Percentiles rank a stretch among this genome's conserved stretches.
phyloP scores from a whole-genome alignment of 164 flowering plant genomes.

The Dillenia suffruticosa region DNA sequence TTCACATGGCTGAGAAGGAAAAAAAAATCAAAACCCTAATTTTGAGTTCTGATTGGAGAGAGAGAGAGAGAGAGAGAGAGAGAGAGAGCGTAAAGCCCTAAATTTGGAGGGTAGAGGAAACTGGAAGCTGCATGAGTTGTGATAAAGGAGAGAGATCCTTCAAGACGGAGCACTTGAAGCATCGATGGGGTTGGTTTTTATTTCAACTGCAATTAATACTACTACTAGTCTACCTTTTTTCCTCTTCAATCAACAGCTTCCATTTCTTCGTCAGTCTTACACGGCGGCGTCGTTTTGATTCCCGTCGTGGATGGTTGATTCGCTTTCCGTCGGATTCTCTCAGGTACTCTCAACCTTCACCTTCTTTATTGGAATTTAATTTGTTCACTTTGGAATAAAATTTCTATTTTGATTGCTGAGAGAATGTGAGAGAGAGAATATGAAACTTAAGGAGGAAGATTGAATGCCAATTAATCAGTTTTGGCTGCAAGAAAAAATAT shows the following conservation, averaged over 20 bases:
- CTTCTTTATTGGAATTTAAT: neutral
- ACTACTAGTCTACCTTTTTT: slow-evolving; percentile 16
- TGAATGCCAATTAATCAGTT: no score
- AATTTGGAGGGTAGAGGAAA: no score
- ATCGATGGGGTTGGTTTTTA: slow-evolving; percentile 36
- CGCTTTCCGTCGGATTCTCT: slow-evolving; percentile 2
- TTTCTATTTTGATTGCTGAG: neutral
- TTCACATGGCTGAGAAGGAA: no score
- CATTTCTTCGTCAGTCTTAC: slow-evolving; percentile 11
- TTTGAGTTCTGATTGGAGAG: no score
- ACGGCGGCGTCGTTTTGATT: slow-evolving; percentile 28
- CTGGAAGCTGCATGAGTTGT: slow-evolving; percentile 35
- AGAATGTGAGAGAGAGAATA: neutral
- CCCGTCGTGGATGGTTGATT: slow-evolving; percentile 36
- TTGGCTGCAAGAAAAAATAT: neutral
- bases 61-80: neutral
- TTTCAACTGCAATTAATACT: slow-evolving; percentile 23
- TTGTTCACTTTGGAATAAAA: neutral
- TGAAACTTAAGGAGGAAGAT: no score
- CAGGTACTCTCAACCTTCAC: slow-evolving; percentile 6
- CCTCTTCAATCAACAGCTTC: slow-evolving; percentile 5
- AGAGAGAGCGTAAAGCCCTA: neutral
- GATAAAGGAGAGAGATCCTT: slow-evolving; percentile 13
- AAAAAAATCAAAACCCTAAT: no score
- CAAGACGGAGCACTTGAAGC: slow-evolving; percentile 26